Conservation (phyloP, 2,329 filamentous ascomycete species). For the Bretziella fagacearum region DNA sequence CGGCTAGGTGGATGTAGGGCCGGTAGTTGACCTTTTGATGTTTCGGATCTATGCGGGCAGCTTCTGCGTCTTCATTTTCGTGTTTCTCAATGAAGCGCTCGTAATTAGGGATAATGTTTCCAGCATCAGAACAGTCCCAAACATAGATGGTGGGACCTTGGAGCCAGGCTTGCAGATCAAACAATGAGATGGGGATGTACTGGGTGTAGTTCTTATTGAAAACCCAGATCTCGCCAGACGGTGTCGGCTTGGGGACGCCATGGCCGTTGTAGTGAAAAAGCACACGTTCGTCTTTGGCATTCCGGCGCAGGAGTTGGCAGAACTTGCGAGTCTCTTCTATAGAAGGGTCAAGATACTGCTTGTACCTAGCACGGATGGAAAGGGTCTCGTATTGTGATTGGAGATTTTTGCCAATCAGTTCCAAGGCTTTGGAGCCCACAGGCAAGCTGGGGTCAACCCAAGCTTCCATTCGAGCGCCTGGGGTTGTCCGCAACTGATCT, state of each 20-base stretch:
- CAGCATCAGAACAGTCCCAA: constrained; percentile 93
- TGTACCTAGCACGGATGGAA: constrained; percentile 89
- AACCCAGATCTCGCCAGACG: constrained; percentile 95
- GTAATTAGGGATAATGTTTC: constrained; percentile 90
- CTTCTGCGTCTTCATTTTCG: constrained; percentile 69
- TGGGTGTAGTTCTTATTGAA: constrained; percentile 99
- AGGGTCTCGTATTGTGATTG: constrained; percentile 93
- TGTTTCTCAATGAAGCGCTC: constrained; percentile 91
- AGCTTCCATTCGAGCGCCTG: constrained; percentile 83
- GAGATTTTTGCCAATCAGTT: constrained; percentile 89
- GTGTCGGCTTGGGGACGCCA: constrained; percentile 86
- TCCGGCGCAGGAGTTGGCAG: constrained; percentile 72
- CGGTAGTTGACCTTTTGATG: constrained; percentile 59
- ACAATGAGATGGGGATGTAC: constrained; percentile 92
- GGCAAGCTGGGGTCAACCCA: constrained; percentile 85
- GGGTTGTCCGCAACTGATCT: constrained; percentile 88
- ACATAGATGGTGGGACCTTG: constrained; percentile 92
- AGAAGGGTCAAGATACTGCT: constrained; percentile 89
- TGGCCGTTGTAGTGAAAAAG: constrained; percentile 99
- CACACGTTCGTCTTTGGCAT: constrained; percentile 89
- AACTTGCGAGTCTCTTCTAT: constrained; percentile 97
- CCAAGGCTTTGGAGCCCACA: constrained; percentile 68
- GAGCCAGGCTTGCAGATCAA: constrained; percentile 89
- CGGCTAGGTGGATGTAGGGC: constrained; percentile 74
- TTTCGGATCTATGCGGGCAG: constrained; percentile 57